A percentile compares a stretch with the other conserved stretches of the same genome.
Conservation (phyloP, 805 yeast genomes). For the Sugiyamaella boreocaroliniensis region DNA sequence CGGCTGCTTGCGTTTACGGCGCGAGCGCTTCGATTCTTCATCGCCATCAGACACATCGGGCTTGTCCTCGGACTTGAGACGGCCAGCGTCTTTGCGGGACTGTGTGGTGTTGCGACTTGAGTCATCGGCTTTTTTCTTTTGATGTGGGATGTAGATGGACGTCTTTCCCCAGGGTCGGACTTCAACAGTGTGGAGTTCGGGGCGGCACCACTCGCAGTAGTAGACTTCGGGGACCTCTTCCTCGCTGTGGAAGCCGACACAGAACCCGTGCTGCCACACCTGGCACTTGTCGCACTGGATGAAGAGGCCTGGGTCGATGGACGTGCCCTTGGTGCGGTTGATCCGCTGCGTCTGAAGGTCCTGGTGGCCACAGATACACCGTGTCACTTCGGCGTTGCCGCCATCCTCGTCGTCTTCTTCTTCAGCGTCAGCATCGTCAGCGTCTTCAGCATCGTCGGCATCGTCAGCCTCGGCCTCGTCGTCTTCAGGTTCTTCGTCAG, state of each 20-base stretch:
- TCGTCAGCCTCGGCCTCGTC: not conserved
- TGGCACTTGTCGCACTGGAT: slow-evolving; percentile 93
- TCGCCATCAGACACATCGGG: slow-evolving; percentile 9
- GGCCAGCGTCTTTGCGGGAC: not conserved
- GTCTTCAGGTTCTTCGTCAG: not conserved
- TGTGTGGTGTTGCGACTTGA: slow-evolving; percentile 16
- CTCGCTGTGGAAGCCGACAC: slow-evolving; percentile 77
- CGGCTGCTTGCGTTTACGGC: not conserved
- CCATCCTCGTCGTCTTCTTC: slow-evolving; percentile 12
- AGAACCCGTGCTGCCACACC: slow-evolving; percentile 96
- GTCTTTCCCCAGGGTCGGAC: slow-evolving; percentile 43
- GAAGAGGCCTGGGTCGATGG: slow-evolving; percentile 85
- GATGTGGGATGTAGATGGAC: slow-evolving; percentile 43
- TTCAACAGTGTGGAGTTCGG: slow-evolving; percentile 63
- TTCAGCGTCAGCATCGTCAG: slow-evolving; percentile 14
- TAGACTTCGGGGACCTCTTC: slow-evolving; percentile 84
- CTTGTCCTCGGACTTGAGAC: not conserved
- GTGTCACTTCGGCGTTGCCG: slow-evolving; percentile 38
- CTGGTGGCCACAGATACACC: slow-evolving; percentile 50
- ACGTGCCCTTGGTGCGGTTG: slow-evolving; percentile 19
- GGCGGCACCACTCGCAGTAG: slow-evolving; percentile 89
- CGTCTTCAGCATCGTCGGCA: not conserved
- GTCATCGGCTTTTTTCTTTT: slow-evolving; percentile 22
- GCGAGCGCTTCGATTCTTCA: not conserved
- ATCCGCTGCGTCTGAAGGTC: slow-evolving; percentile 35